These are phyloP conservation scores for Geranium rotundifolium DNA, from an alignment of 345 rosid genomes.

Conservation along the genomic window DNA sequence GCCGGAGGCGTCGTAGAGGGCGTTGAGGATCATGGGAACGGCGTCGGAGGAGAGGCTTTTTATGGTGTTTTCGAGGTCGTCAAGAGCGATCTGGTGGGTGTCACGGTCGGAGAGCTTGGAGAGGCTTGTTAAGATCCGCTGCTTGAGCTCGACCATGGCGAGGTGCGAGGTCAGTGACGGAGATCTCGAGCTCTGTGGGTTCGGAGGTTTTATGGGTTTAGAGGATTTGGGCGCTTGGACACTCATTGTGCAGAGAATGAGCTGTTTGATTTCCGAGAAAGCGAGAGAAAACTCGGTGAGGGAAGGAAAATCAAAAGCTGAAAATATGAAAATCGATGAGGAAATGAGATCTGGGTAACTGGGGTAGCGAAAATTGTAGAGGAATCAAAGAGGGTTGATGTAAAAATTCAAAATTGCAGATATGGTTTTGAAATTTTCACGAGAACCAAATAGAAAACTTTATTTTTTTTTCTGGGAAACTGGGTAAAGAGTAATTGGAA, in stretches of 20 bases:
- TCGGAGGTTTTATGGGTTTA: slow-evolving; percentile 8
- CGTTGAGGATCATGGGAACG: slow-evolving; percentile 78
- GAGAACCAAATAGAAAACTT: no score
- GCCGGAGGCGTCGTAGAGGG: slow-evolving; percentile 72
- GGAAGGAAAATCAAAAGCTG: background rate
- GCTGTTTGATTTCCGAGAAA: background rate
- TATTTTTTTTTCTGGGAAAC: no score
- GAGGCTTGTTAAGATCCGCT: slow-evolving; percentile 68
- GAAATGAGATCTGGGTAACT: no score
- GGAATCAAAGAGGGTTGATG: no score
- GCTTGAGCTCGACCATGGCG: slow-evolving; percentile 95
- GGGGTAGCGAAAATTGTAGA: no score
- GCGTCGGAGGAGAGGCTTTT: slow-evolving; percentile 61
- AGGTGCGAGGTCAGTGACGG: slow-evolving; percentile 66
- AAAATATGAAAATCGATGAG: no score
- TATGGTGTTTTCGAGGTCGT: slow-evolving; percentile 71
- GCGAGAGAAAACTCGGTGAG: background rate
- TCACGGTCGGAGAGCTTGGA: slow-evolving; percentile 92
- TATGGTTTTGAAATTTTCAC: no score
- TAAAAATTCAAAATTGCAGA: no score
- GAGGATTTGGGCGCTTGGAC: slow-evolving; percentile 28
- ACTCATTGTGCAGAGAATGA: background rate
- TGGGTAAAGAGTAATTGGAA: no score
- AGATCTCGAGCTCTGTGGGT: slow-evolving; percentile 18
- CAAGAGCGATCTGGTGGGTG: slow-evolving; percentile 84